Base-by-base conservation (phyloP, 2,329 filamentous ascomycete species). In the Penicillium griseofulvum region DNA sequence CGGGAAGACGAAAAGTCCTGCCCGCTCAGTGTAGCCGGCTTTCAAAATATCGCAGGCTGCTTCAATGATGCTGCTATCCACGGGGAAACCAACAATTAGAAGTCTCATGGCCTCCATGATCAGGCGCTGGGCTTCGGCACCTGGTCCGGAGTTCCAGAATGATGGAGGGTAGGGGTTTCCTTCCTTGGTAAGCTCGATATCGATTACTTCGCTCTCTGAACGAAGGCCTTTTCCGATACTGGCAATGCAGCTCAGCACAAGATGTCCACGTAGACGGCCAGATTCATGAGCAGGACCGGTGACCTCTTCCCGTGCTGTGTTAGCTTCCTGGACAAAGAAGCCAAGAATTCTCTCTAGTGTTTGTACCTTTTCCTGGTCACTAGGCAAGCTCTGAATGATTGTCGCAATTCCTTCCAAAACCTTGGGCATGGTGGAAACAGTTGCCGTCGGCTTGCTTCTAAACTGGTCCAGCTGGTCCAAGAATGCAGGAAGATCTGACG, bases 31-130 rank as follows among this genome's bases (percentile, higher is more conserved):
- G 55, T 74, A 78, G 4, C 76, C 76, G 11, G 76, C 75, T 58
- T 73, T 77, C 36, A 79, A 61, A 19, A 79, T 73, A 47, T 78
- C 75, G 59, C 76, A 79, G 8, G 74, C 71, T 7, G 75, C 73
- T 63, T 78, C 76, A 19, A 78, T 72, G 10, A 78, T 74, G n/a
- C 68, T 65, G 44, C 67, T 68, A 49, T 78, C 75, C 31, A 70
- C 61, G 8, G 71, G 70, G 36, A 77, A 76, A 24, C 71, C 68
- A 29, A 68, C 68, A 45, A 75, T 66, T n/a, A 78, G 64, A 24
- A 73, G 67, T 29, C 74, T 66, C 62, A 78, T 68, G 24, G 71
- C 72, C 55, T 76, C 68, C 64, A 78, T 72, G 24, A 76, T 71
- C 38, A 71, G 55, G 28, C 62, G 66, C 55, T 76, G 74, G 7